A percentile compares a stretch with the other conserved stretches of the same genome.
Conservation (phyloP, 345 rosid species). For the Eucalyptus pauciflora region DNA sequence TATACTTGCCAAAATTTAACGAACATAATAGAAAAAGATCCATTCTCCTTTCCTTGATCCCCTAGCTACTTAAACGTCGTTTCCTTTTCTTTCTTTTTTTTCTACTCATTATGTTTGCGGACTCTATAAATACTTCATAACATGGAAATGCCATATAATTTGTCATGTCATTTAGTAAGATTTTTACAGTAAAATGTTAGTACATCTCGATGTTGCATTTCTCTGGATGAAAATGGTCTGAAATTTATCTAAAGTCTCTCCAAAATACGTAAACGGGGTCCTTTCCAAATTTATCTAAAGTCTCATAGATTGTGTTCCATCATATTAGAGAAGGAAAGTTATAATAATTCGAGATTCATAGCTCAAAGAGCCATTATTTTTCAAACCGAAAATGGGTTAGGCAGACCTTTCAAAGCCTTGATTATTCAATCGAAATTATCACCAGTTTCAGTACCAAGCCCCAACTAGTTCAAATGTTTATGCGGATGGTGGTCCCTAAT, state of each 20-base stretch:
- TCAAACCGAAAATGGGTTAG: fast-evolving
- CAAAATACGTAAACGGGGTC: neutral
- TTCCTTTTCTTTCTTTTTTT: neutral
- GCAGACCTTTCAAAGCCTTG: too few relatives aligned
- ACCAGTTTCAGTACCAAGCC: too few relatives aligned
- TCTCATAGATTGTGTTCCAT: neutral
- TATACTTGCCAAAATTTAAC: neutral
- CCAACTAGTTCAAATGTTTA: too few relatives aligned
- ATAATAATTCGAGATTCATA: too few relatives aligned
- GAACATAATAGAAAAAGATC: neutral
- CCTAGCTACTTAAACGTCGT: neutral
- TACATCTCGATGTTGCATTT: neutral
- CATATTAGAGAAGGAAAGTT: neutral
- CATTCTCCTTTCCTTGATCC: neutral
- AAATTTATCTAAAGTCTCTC: neutral
- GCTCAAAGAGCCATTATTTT: too few relatives aligned
- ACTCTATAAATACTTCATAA: neutral
- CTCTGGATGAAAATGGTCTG: neutral
- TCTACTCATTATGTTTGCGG: fast-evolving
- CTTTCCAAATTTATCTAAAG: neutral
- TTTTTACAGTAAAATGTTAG: neutral
- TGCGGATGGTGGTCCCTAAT: too few relatives aligned
- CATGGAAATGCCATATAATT: neutral
- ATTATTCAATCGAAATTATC: too few relatives aligned
- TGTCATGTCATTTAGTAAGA: neutral